A percentile compares a stretch with the other conserved stretches of the same genome.
Evolutionary conservation across 345 rosid genomes (phyloP).

Genomic region (Euclidium syriacum): DNA sequence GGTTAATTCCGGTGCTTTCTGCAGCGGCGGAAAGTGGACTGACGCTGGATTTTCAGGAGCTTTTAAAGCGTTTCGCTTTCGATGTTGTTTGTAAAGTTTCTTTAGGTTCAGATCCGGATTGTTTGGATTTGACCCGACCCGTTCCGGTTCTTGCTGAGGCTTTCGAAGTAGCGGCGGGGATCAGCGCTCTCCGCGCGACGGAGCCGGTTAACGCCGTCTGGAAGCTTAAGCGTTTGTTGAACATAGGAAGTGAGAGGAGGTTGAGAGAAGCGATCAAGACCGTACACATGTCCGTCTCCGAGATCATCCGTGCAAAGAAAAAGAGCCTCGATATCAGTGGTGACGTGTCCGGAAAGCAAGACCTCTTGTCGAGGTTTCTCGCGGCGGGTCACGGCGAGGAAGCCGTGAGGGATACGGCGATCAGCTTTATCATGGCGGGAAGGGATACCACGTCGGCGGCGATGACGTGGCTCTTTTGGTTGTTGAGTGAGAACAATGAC

Average conservation of each 20-base stretch:
- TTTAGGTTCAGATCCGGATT: slow-evolving; percentile 48
- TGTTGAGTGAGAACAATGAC: slow-evolving; percentile 34
- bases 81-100: slow-evolving; percentile 49
- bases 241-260: slow-evolving; percentile 53
- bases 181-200: slow-evolving; percentile 51
- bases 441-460: slow-evolving; percentile 68
- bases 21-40: slow-evolving; percentile 16
- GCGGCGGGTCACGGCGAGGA: slow-evolving; percentile 42
- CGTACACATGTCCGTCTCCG: slow-evolving; percentile 32
- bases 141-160: slow-evolving; percentile 41
- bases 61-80: slow-evolving; percentile 52
- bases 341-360: slow-evolving; percentile 14
- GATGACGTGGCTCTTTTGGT: slow-evolving; percentile 73
- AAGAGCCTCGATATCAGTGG: slow-evolving; percentile 16
- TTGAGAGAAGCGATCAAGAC: slow-evolving; percentile 39
- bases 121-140: slow-evolving; percentile 43
- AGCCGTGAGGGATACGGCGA: slow-evolving; percentile 49
- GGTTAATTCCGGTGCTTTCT: slow-evolving; percentile 49
- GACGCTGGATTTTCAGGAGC: slow-evolving; percentile 52
- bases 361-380: slow-evolving; percentile 50
- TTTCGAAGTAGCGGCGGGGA: slow-evolving; percentile 50
- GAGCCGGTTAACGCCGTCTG: slow-evolving; percentile 49
- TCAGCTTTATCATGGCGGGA: slow-evolving; percentile 73
- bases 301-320: slow-evolving; percentile 41
- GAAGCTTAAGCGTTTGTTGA: slow-evolving; percentile 54